Base-by-base conservation (phyloP, 257 asterid species). In the Coffea canephora region DNA sequence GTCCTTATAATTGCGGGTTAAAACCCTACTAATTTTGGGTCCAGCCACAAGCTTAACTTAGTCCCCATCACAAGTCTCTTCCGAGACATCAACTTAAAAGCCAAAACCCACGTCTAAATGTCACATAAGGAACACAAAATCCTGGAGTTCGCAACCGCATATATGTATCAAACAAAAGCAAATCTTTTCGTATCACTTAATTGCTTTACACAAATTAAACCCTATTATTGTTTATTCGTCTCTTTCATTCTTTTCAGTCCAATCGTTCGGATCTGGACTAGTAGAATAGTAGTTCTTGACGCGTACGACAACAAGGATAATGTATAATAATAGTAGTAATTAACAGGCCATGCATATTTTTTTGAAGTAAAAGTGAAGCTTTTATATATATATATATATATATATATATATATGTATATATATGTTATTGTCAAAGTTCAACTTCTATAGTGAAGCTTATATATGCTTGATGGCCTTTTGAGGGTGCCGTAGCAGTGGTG, bases 51-150 rank as follows among this genome's bases (percentile, higher is more conserved):
- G 21, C 80, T 69, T 73, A 81, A 83, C 79, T 82, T 81, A 81
- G 84, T 81, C 87, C 34, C 70, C 83, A 79, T 90, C 94, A 85
- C 75, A 67, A 67, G 91, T 89, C 87, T 55, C 72, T 74, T 83
- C 79, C 62, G 52, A 39, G 34, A 59, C 54, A 36, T 45, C 31
- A 71, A 50, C 13, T 15, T 75, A 69, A 36, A 54, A 34, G 18
- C 31, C 15, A 75, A 68, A 55, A 45, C 39, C 50, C 39, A 57
- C 50, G 31, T 31, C 31, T 39, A 21, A 54, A 49, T 76, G 80
- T 79, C 84, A 83, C 68, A 72, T 74, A 73, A 71, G 75, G 64
- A 74, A 65, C 86, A 79, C 77, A 77, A 82, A 83, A 80, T 85
- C 75, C 87, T 82, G 83, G 78, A 39, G 79, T 86, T 79, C 80